Evolutionary conservation across 768 basidiomycete genomes (phyloP).

Genomic region (Podaxis carcinomalis): DNA sequence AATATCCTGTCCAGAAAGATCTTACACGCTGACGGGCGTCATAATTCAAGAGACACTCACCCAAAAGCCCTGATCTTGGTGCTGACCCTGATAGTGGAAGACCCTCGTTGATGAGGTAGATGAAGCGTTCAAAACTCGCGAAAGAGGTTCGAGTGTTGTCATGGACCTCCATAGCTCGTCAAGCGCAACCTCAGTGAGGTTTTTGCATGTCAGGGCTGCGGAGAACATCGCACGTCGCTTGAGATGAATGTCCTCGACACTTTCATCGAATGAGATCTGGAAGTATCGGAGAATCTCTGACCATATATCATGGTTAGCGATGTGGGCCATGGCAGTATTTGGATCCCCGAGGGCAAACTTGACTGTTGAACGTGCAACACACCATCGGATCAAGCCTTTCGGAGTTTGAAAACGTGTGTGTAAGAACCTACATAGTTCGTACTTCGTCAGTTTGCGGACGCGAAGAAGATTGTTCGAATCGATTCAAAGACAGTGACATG

Average conservation of each 20-base stretch:
- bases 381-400: no score
- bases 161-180: slow-evolving; percentile 4
- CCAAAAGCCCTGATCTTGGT: not conserved
- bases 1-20: not conserved
- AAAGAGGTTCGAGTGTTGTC: not conserved
- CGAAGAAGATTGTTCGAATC: no score
- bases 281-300: not conserved
- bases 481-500: no score
- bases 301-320: not conserved
- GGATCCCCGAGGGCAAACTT: no score
- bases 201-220: not conserved
- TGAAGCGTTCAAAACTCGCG: not conserved
- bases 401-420: no score
- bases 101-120: not conserved
- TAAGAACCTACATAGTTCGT: no score
- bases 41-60: not conserved
- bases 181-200: not conserved
- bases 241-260: not conserved
- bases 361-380: no score
- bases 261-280: not conserved
- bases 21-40: not conserved
- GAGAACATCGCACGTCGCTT: not conserved
- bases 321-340: not conserved
- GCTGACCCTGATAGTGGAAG: not conserved
- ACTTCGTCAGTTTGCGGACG: no score